Percentiles rank a stretch among this genome's conserved stretches.
These are phyloP conservation scores for Bretschneidera sinensis DNA, from an alignment of 345 rosid genomes.

Conservation along the genomic window DNA sequence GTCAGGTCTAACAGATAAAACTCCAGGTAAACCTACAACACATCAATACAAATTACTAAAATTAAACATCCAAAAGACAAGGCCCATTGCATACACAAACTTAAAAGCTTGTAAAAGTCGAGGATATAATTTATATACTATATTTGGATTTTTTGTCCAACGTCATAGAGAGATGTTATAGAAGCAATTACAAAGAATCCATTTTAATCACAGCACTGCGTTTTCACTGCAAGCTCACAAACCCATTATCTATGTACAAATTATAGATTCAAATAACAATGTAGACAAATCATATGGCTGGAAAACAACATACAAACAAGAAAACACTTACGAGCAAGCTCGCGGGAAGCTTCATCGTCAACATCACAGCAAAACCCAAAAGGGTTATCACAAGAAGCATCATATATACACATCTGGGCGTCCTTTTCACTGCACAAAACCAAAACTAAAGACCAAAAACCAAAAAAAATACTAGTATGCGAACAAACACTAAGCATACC, in stretches of 20 bases:
- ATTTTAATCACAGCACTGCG: not conserved
- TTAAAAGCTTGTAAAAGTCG: not conserved
- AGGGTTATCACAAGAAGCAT: constrained; percentile 47
- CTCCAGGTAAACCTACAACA: constrained; percentile 67
- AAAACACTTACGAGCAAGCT: constrained; percentile 46
- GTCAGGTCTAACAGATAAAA: constrained; percentile 62
- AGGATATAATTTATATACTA: too few species aligned
- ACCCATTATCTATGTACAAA: not conserved
- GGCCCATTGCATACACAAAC: not conserved
- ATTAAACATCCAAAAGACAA: too few species aligned
- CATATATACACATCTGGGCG: constrained; percentile 75
- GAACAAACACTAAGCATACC: constrained; percentile 16
- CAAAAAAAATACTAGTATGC: not conserved
- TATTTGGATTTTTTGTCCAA: too few species aligned
- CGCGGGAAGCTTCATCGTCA: constrained; percentile 54
- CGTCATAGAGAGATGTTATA: not conserved
- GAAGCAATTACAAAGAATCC: not conserved
- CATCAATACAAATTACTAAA: not conserved
- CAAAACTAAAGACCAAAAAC: not conserved
- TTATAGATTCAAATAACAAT: too few species aligned
- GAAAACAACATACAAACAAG: constrained; percentile 10
- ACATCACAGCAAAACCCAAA: constrained; percentile 78
- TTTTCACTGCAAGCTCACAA: not conserved
- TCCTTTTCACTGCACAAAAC: constrained; percentile 48
- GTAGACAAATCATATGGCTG: not conserved